These are phyloP conservation scores for Ehretia macrophylla DNA, from an alignment of 257 asterid species.

Conservation along the genomic window DNA sequence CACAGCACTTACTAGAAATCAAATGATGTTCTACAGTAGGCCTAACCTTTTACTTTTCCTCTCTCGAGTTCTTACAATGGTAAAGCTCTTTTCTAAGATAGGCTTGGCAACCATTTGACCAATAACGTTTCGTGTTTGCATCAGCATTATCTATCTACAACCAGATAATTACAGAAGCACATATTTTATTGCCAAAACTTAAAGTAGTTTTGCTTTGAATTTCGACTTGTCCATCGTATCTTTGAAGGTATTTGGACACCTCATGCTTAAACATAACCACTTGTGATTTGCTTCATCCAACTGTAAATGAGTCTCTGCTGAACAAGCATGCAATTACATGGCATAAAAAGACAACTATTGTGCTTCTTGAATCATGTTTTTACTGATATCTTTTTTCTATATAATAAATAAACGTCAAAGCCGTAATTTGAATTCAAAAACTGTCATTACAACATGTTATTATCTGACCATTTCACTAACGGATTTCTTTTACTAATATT, in stretches of 20 bases:
- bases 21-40: not conserved
- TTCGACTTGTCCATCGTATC: not conserved
- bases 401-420: too few relatives aligned
- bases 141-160: slow-evolving; percentile 37
- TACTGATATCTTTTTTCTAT: too few relatives aligned
- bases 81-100: not conserved
- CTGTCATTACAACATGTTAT: too few relatives aligned
- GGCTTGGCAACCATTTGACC: slow-evolving; percentile 16
- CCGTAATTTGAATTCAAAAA: too few relatives aligned
- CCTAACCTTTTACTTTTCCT: too few relatives aligned
- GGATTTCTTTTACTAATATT: too few relatives aligned
- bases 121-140: slow-evolving; percentile 31
- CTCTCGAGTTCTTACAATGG: too few relatives aligned
- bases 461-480: too few relatives aligned
- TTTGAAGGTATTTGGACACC: not conserved
- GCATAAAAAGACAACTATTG: slow-evolving; percentile 15
- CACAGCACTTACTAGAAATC: not conserved
- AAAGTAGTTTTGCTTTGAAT: not conserved
- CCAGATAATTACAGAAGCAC: too few relatives aligned
- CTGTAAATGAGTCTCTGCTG: slow-evolving; percentile 13
- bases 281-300: slow-evolving; percentile 13
- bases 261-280: not conserved
- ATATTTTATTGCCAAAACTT: too few relatives aligned
- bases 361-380: slow-evolving; percentile 30
- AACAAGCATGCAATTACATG: not conserved